Evolutionary conservation across 129 eudicot genomes (phyloP).

Genomic region (Centaurea solstitialis): DNA sequence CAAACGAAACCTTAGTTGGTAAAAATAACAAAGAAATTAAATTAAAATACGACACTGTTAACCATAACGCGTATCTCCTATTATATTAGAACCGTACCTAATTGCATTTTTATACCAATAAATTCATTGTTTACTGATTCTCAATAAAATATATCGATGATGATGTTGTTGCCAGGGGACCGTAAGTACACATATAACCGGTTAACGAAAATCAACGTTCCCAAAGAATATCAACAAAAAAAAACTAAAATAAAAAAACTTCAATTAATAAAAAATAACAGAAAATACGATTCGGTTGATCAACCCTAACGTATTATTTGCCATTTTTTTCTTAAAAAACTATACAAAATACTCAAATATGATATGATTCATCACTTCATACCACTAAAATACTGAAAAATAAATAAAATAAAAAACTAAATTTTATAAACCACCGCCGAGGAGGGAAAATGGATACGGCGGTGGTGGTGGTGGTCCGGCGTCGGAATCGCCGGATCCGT

Average conservation of each 20-base stretch:
- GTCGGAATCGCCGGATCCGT: slow-evolving; percentile 22
- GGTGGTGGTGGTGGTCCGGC: slow-evolving; percentile 33
- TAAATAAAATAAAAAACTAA: slow-evolving; percentile 13
- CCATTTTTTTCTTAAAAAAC: neutral
- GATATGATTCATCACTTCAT: neutral
- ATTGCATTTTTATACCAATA: neutral
- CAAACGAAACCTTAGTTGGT: no score
- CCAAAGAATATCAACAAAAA: neutral
- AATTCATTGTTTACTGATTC: slow-evolving; percentile 2
- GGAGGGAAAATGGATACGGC: slow-evolving; percentile 76
- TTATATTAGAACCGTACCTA: neutral
- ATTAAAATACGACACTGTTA: neutral
- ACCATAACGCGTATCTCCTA: neutral
- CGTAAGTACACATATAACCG: neutral
- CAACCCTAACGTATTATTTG: neutral
- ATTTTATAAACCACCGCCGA: slow-evolving; percentile 70
- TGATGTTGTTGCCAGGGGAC: slow-evolving; percentile 29
- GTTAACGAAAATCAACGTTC: neutral
- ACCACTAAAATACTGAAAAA: neutral
- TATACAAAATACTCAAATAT: slow-evolving; percentile 7
- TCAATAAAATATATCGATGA: slow-evolving; percentile 16
- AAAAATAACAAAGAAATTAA: no score
- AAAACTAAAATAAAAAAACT: neutral
- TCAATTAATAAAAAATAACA: neutral
- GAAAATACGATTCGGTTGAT: neutral